phyloP scores from a whole-genome alignment of 148 eudicot species.

The Dianthus caryophyllus region DNA sequence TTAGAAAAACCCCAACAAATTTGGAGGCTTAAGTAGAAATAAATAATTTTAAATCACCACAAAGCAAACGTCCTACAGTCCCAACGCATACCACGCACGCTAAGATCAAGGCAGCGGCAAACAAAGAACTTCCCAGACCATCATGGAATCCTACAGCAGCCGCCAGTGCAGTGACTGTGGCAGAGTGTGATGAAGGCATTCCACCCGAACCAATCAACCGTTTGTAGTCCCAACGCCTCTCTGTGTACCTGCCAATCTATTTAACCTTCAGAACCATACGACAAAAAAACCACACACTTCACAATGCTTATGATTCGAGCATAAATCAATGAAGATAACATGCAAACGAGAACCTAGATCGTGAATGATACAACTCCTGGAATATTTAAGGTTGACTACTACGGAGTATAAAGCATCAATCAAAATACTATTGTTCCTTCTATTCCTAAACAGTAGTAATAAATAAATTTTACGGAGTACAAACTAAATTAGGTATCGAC shows the following conservation, averaged over 20 bases:
- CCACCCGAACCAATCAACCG: slow-evolving; percentile 92
- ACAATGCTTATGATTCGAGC: slow-evolving; percentile 1
- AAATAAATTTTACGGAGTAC: too few species aligned
- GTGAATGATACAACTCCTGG: background rate
- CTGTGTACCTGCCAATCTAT: slow-evolving; percentile 82
- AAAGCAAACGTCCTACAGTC: background rate
- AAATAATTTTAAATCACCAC: background rate
- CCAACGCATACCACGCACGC: slow-evolving; percentile 68
- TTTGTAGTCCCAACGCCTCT: slow-evolving; percentile 78
- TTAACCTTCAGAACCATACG: slow-evolving; percentile 40
- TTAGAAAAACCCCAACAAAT: background rate
- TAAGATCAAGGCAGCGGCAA: slow-evolving; percentile 66
- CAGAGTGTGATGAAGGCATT: slow-evolving; percentile 98
- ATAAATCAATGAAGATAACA: background rate
- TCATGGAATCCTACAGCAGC: slow-evolving; percentile 75
- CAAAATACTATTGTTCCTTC: background rate
- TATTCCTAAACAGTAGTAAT: too few species aligned
- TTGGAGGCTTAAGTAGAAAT: background rate
- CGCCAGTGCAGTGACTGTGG: slow-evolving; percentile 90
- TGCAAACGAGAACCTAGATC: background rate
- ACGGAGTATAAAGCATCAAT: background rate
- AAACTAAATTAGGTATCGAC: too few species aligned
- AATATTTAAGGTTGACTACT: background rate
- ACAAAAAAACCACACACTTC: background rate
- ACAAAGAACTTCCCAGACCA: slow-evolving; percentile 68